Evolutionary conservation across 768 basidiomycete species (phyloP).

Genomic region (Tephrocybe sp.): DNA sequence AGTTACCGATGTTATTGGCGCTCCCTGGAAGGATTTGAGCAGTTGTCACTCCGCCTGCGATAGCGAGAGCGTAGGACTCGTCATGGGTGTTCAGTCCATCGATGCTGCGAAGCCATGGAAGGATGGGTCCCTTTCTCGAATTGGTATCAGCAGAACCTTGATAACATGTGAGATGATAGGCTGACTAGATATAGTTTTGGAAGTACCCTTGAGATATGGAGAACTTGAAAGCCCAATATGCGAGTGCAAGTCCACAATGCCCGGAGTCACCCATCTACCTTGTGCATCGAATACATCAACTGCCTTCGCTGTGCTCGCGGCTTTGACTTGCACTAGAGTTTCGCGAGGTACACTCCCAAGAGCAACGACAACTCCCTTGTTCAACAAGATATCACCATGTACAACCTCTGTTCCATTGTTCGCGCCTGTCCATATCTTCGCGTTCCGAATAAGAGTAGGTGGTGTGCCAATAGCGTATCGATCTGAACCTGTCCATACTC

Average conservation of each 20-base stretch:
- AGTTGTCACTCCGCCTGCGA: slow-evolving; percentile 74
- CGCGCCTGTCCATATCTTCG: slow-evolving; percentile 77
- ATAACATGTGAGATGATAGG: not conserved
- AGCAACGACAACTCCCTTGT: slow-evolving; percentile 60
- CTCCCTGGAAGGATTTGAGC: slow-evolving; percentile 76
- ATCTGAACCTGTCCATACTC: slow-evolving; percentile 42
- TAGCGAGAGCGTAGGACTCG: slow-evolving; percentile 51
- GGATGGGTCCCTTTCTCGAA: slow-evolving; percentile 48
- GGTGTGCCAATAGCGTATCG: slow-evolving; percentile 54
- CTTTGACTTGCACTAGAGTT: slow-evolving; percentile 17
- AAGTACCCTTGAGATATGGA: slow-evolving; percentile 29
- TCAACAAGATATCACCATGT: slow-evolving; percentile 60
- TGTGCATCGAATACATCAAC: slow-evolving; percentile 49
- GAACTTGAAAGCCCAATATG: slow-evolving; percentile 37
- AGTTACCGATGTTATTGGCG: slow-evolving; percentile 56
- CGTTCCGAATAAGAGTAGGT: slow-evolving; percentile 61
- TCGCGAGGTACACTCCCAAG: slow-evolving; percentile 42
- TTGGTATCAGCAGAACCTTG: slow-evolving; percentile 54
- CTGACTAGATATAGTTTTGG: not conserved
- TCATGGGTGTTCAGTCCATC: slow-evolving; percentile 81
- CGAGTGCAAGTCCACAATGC: slow-evolving; percentile 49
- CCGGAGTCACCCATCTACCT: slow-evolving; percentile 60
- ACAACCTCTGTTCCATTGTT: slow-evolving; percentile 55
- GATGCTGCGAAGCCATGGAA: slow-evolving; percentile 67
- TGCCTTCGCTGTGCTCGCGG: slow-evolving; percentile 6